Evolutionary conservation across 2,329 filamentous ascomycete species (phyloP), one percentile per base, ranked within the genome.

Genomic region (Colletotrichum sp.): DNA sequence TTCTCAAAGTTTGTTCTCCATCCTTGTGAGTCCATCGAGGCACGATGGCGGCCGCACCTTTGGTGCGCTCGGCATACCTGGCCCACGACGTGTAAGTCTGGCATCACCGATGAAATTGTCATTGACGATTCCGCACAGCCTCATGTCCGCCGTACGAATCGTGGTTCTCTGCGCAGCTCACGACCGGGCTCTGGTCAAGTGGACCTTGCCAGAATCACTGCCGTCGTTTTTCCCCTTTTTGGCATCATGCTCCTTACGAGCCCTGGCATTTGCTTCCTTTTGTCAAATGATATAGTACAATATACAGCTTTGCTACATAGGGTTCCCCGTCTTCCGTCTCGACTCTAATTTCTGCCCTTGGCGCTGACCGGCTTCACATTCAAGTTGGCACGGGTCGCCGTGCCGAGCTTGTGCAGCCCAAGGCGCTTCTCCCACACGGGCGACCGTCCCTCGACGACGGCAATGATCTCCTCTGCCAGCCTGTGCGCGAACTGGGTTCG

Each of bases 401-500:
- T 95, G 77, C 92, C 96, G 80, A 93, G 86, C 90, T 96, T 98
- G 87, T 99, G 97, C 72, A 98, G 87, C 78, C 89, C 86, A 79
- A 90, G 89, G 80, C 97, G 90, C 88, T 92, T 93, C 57, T 98
- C 95, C 97, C 97, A 99, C 63, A 95, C 93, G 28, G 86, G 83
- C 79, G 95, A 98, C 81, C 91, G 91, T 36, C 97, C 97, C 88
- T 99, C 96, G 12, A 98, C 93, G 30, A 99, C 94, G 44, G 94
- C 91, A 71, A 99, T 90, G 76, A 99, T 88, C 89, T 98, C 96
- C 82, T 96, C 93, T 2, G 95, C 96, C 77, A 99, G 90, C 71
- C 95, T 90, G 80, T 93, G 89, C 13, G 95, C 93, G 81, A 98
- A 94, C 84, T 93, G 92, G 78, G 90, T 90, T 75, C 91, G 91